phyloP scores from a whole-genome alignment of 2,329 filamentous ascomycete genomes.

The Teratosphaeria nubilosa region DNA sequence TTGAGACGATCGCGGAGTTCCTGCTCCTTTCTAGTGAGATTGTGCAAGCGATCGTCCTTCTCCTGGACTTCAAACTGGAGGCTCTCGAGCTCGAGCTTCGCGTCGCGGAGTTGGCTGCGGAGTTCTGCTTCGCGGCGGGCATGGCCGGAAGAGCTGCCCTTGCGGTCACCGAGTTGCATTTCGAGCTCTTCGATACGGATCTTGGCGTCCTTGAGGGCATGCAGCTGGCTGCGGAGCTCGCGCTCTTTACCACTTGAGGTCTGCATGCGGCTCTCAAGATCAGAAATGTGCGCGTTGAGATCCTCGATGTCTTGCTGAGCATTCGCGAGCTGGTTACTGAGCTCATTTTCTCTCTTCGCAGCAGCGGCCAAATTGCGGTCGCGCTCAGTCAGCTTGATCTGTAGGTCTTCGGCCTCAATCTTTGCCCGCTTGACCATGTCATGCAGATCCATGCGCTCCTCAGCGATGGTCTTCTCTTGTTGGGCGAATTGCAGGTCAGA shows the following conservation, averaged over 20 bases:
- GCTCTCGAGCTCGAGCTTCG: conserved; percentile 23
- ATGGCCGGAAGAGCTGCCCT: conserved; percentile 26
- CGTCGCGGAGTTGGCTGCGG: conserved; percentile 24
- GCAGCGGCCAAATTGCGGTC: conserved; percentile 54
- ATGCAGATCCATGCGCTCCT: conserved; percentile 51
- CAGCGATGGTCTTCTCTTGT: conserved; percentile 39
- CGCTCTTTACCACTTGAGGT: conserved; percentile 23
- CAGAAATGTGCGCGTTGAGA: conserved; percentile 48
- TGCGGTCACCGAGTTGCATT: conserved; percentile 38
- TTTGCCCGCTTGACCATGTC: conserved; percentile 53
- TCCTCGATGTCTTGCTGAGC: conserved; percentile 31
- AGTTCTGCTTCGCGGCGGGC: conserved; percentile 31
- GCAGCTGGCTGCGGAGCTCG: conserved; percentile 27
- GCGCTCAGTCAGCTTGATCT: conserved; percentile 60
- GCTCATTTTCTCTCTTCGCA: conserved; percentile 46
- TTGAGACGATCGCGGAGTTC: conserved; percentile 24
- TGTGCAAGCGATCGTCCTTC: conserved; percentile 30
- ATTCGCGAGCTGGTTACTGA: conserved; percentile 59
- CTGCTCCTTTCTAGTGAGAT: conserved; percentile 32
- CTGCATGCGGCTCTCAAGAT: conserved; percentile 20
- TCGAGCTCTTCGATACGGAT: conserved; percentile 25
- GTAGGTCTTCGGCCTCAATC: conserved; percentile 44
- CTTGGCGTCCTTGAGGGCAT: conserved; percentile 22
- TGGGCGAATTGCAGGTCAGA: conserved; percentile 48
- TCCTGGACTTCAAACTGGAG: conserved; percentile 32